Base-by-base conservation (phyloP, 2,329 filamentous ascomycete genomes). In the Colletotrichum viniferum region DNA sequence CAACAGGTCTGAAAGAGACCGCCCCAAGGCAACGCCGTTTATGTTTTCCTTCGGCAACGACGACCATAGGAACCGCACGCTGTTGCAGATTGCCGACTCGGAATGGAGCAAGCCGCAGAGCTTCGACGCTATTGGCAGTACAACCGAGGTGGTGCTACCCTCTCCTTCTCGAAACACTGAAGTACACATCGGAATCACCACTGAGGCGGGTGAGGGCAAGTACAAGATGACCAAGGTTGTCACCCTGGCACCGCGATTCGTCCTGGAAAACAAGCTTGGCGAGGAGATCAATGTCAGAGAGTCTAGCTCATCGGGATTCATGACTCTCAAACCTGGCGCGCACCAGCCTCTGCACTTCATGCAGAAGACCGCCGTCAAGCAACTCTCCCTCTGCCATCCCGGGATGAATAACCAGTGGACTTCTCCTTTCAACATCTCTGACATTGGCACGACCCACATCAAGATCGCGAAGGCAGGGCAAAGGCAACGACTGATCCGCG, bases 211-310 rank as follows among this genome's bases (percentile, higher is more conserved):
- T 13, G 94, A 98, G 81, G 97, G 97, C 80, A 99, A 99, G 85
- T 99, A 98, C 87, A 98, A 98, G 84, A 89, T 99, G 88, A 97
- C 95, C 21, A 98, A 98, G 86, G 94, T 98, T 14, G 95, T 99
- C 30, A 98, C 96, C 1, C 91, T 99, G 55, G 93, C 97, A 0
- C 97, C 97, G 30, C 92, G 97, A 28, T 99, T 98, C 81, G 94
- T 99, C 69, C 88, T 99, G 78, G 96, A 98, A 84, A 99, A 98
- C 87, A 96, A 96, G 84, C 89, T 98, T 70, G 93, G 91, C 32
- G 96, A 99, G 82, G 94, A 97, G 73, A 91, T 99, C 76, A 92
- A 97, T 79, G 93, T 98, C 32, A 93, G 97, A 56, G 97, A 99
- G 83, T 95, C 96, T 14, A 96, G 96, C 55, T 98, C 96, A 1